Percentiles rank a stretch among this genome's conserved stretches.
phyloP scores from a whole-genome alignment of 257 asterid species.

The Lithospermum erythrorhizon region DNA sequence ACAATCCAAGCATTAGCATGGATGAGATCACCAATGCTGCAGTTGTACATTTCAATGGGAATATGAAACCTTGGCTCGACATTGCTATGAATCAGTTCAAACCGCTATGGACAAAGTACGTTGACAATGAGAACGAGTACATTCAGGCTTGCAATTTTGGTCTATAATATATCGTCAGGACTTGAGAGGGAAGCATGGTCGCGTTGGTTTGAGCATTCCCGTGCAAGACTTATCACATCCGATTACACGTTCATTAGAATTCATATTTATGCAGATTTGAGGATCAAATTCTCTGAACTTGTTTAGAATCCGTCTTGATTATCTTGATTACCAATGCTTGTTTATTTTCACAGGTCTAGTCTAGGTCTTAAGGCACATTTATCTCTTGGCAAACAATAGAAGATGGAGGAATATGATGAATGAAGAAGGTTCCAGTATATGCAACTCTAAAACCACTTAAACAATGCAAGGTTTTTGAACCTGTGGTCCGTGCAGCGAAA shows the following conservation, averaged over 20 bases:
- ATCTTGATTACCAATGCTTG: too few species aligned
- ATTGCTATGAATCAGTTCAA: constrained; percentile 71
- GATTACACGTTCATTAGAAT: constrained; percentile 31
- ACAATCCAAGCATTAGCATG: constrained; percentile 76
- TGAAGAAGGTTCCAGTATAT: too few species aligned
- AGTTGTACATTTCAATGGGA: constrained; percentile 83
- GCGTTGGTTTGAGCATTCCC: constrained; percentile 24
- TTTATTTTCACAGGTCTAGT: too few species aligned
- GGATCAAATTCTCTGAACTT: constrained; percentile 14
- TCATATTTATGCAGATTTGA: constrained; percentile 17
- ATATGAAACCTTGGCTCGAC: constrained; percentile 90
- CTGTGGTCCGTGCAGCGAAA: too few species aligned
- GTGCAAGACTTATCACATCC: constrained; percentile 15
- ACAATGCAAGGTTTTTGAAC: too few species aligned
- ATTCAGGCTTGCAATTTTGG: constrained; percentile 45
- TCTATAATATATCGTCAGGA: not conserved
- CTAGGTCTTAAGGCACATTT: too few species aligned
- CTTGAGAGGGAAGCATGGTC: constrained; percentile 18
- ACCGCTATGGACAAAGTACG: constrained; percentile 74
- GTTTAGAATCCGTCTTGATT: constrained; percentile 16
- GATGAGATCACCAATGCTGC: constrained; percentile 79
- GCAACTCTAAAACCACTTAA: too few species aligned
- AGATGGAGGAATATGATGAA: too few species aligned
- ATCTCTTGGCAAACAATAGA: too few species aligned
- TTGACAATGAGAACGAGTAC: constrained; percentile 61